Conservation (phyloP, 768 basidiomycete genomes). For the Psilocybe subaeruginosa region DNA sequence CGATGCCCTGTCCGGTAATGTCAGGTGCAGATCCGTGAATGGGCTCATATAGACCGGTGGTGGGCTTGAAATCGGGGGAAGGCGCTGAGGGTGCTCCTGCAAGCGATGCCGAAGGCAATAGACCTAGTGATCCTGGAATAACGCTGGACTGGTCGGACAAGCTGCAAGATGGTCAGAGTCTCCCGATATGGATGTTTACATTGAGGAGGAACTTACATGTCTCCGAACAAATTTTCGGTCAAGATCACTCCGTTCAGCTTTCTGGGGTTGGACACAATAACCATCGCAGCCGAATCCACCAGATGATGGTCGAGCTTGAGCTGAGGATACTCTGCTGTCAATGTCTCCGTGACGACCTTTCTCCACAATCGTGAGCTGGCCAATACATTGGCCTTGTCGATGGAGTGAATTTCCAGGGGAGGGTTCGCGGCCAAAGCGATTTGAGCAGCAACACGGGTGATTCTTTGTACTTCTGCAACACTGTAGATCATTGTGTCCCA, state of each 20-base stretch:
- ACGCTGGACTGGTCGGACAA: constrained; percentile 97
- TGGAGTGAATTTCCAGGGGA: constrained; percentile 85
- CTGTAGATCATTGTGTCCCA: constrained; percentile 96
- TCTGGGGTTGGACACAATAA: constrained; percentile 86
- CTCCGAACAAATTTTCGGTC: constrained; percentile 96
- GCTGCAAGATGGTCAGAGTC: constrained; percentile 40
- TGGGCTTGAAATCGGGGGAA: constrained; percentile 73
- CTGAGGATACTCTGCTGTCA: constrained; percentile 87
- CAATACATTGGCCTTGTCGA: constrained; percentile 99
- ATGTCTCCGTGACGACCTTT: constrained; percentile 85
- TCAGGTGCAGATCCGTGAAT: constrained; percentile 96
- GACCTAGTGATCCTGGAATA: constrained; percentile 95
- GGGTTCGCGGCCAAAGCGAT: constrained; percentile 85
- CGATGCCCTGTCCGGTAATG: constrained; percentile 92
- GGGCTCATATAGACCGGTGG: constrained; percentile 93
- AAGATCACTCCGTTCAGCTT: constrained; percentile 95
- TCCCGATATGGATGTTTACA: constrained; percentile 3
- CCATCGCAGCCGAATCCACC: constrained; percentile 96
- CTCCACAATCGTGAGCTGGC: constrained; percentile 95
- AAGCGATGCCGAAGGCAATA: constrained; percentile 95
- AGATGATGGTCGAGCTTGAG: constrained; percentile 87
- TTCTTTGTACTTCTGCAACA: constrained; percentile 88
- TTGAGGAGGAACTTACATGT: constrained; percentile 65
- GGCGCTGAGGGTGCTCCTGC: constrained; percentile 79
- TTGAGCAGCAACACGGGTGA: constrained; percentile 93